Evolutionary conservation across 1,284 basidiomycete species (phyloP).

Genomic region (Sutorius eximius): DNA sequence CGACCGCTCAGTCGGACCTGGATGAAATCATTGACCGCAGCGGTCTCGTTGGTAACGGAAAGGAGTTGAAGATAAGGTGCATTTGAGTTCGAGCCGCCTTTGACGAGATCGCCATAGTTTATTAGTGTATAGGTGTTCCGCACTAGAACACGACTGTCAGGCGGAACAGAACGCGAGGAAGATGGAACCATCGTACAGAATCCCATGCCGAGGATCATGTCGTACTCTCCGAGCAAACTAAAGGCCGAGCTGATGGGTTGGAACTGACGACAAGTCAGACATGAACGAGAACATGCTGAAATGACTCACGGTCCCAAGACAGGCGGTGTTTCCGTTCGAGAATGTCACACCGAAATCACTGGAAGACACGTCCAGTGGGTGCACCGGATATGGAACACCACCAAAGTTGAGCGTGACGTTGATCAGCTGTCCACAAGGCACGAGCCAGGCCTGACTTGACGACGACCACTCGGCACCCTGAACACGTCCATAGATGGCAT

Average conservation of each 20-base stretch:
- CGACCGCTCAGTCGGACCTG: constrained; percentile 48
- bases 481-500: constrained; percentile 79
- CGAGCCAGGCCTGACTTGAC: constrained; percentile 59
- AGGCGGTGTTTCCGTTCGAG: constrained; percentile 57
- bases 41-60: constrained; percentile 44
- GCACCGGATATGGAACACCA: constrained; percentile 63
- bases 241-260: constrained; percentile 80
- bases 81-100: constrained; percentile 36
- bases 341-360: constrained; percentile 59
- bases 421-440: constrained; percentile 71
- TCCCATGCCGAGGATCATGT: constrained; percentile 79
- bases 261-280: constrained; percentile 46
- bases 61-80: constrained; percentile 59
- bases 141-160: constrained; percentile 43
- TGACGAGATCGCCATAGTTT: constrained; percentile 57
- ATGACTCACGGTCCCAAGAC: constrained; percentile 63
- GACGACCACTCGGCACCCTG: constrained; percentile 69
- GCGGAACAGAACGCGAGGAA: not conserved
- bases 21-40: constrained; percentile 57
- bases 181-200: constrained; percentile 52
- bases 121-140: constrained; percentile 66
- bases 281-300: not conserved
- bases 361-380: constrained; percentile 71
- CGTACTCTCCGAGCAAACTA: constrained; percentile 72
- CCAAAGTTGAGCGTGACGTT: constrained; percentile 72